Evolutionary conservation across 352 stramenopile species (phyloP).

Genomic region (Globisporangium carolinianum): DNA sequence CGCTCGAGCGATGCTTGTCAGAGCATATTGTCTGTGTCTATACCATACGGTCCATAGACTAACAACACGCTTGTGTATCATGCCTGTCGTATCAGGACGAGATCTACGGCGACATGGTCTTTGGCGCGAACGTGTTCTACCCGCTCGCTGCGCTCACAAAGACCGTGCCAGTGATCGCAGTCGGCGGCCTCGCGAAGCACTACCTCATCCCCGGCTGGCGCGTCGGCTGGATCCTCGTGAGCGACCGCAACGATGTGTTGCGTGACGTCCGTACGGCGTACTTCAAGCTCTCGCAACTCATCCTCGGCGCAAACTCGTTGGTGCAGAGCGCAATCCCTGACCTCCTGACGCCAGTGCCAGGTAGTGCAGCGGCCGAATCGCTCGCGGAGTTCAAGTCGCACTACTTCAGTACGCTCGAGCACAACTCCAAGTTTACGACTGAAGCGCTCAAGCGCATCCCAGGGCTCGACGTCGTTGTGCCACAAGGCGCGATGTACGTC

Average conservation of each 20-base stretch:
- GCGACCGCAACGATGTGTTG: constrained; percentile 81
- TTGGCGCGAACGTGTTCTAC: constrained; percentile 66
- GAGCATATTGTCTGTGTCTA: neutral
- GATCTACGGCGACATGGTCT: constrained; percentile 84
- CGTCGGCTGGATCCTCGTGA: constrained; percentile 93
- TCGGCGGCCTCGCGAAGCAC: constrained; percentile 92
- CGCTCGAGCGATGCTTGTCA: constrained; percentile 25
- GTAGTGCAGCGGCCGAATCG: constrained; percentile 49
- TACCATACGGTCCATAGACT: neutral
- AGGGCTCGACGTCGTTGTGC: constrained; percentile 81
- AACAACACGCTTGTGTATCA: neutral
- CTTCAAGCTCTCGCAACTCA: constrained; percentile 90
- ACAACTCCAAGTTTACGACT: constrained; percentile 85
- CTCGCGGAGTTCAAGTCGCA: constrained; percentile 77
- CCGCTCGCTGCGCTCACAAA: constrained; percentile 79
- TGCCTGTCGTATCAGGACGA: constrained; percentile 32
- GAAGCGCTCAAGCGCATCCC: constrained; percentile 64
- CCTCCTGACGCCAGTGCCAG: constrained; percentile 60
- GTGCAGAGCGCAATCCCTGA: constrained; percentile 84
- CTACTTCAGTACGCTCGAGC: constrained; percentile 78
- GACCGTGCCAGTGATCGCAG: constrained; percentile 72
- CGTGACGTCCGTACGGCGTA: constrained; percentile 85
- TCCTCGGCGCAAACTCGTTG: constrained; percentile 89
- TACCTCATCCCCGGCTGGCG: constrained; percentile 94
- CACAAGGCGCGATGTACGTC: constrained; percentile 94